These are phyloP conservation scores for Fusarium virguliforme DNA, from an alignment of 2,329 filamentous ascomycete species.

Conservation along the genomic window DNA sequence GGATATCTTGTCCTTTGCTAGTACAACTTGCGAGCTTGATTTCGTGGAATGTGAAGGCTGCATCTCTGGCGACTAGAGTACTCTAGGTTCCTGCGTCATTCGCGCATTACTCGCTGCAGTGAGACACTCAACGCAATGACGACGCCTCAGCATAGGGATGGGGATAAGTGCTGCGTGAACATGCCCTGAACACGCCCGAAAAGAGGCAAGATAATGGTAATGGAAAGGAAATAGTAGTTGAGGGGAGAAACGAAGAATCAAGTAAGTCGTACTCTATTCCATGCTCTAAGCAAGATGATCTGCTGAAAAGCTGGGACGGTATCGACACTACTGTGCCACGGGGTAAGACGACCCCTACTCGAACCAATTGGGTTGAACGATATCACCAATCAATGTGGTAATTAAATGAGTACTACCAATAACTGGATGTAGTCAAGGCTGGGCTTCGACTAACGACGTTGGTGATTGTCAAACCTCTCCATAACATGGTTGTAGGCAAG, in stretches of 20 bases:
- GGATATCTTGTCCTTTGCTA: background rate
- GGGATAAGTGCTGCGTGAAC: background rate
- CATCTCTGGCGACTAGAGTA: background rate
- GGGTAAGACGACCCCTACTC: too few relatives aligned
- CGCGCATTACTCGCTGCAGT: background rate
- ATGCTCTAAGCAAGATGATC: too few relatives aligned
- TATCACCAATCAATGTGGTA: too few relatives aligned
- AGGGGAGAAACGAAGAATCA: background rate
- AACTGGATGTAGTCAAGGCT: too few relatives aligned
- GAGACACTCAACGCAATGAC: background rate
- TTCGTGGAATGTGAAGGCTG: constrained; percentile 4
- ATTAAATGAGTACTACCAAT: too few relatives aligned
- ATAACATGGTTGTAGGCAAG: too few relatives aligned
- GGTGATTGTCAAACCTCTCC: too few relatives aligned
- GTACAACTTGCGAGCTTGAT: background rate
- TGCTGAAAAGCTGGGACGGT: too few relatives aligned
- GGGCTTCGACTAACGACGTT: too few relatives aligned
- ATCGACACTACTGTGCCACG: too few relatives aligned
- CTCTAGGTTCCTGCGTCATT: background rate
- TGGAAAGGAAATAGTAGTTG: background rate
- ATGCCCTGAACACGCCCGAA: background rate
- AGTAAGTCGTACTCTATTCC: too few relatives aligned
- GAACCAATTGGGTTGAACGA: too few relatives aligned
- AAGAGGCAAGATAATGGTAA: background rate
- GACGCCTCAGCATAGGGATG: background rate